Evolutionary conservation across 2,329 filamentous ascomycete genomes (phyloP).

Genomic region (Xylaria sp.): DNA sequence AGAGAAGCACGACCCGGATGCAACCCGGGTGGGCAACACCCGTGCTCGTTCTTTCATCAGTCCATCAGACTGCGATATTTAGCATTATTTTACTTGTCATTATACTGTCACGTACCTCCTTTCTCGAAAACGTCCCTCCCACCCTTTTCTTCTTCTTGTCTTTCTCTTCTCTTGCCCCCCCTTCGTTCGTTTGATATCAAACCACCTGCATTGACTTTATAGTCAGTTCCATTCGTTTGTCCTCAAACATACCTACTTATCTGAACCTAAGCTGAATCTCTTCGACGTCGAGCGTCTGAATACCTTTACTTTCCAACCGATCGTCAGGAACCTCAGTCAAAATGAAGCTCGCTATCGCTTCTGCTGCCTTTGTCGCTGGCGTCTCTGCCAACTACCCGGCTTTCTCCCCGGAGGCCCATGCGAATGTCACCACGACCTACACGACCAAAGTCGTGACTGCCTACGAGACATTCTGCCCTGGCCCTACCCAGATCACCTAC

Average conservation of each 20-base stretch:
- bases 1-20: no score
- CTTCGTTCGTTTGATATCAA: slow-evolving; percentile 37
- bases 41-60: no score
- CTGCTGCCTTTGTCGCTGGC: slow-evolving; percentile 48
- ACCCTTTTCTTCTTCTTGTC: slow-evolving; percentile 27
- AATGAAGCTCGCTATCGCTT: slow-evolving; percentile 58
- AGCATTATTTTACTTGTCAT: no score
- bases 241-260: slow-evolving; percentile 25
- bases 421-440: slow-evolving; percentile 45
- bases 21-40: no score
- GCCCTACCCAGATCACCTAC: slow-evolving; percentile 58
- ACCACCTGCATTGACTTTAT: slow-evolving; percentile 44
- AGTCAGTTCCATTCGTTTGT: slow-evolving; percentile 57
- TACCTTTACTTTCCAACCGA: slow-evolving; percentile 12
- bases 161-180: slow-evolving; percentile 40
- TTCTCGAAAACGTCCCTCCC: slow-evolving; percentile 6
- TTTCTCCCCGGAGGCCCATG: slow-evolving; percentile 9
- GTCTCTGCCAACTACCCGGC: slow-evolving; percentile 26
- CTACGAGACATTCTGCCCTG: slow-evolving; percentile 69
- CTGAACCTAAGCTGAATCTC: slow-evolving; percentile 14
- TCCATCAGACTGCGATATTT: no score
- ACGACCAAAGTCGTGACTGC: slow-evolving; percentile 64
- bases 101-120: background rate
- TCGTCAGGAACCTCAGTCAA: slow-evolving; percentile 47
- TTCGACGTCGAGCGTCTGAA: background rate